Evolutionary conservation across 805 yeast genomes (phyloP).

Genomic region (Dipodascus geniculatus): DNA sequence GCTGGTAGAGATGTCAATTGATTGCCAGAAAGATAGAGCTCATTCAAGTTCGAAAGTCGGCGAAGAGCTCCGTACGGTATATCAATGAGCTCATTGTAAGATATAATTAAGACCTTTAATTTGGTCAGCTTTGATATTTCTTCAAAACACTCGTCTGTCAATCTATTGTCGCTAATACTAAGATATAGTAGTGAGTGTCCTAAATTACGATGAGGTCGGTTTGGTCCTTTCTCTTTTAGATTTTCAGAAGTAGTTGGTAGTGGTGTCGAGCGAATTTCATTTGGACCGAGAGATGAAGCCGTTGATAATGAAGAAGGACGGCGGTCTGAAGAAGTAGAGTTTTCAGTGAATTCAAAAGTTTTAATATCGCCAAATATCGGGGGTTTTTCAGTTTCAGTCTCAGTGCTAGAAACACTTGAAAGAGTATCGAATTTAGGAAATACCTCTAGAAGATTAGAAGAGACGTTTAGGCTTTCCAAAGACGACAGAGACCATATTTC

Average conservation of each 20-base stretch:
- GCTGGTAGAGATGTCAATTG: conserved; percentile 66
- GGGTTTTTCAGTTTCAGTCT: conserved; percentile 7
- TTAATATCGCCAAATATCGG: conserved; percentile 9
- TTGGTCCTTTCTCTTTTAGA: conserved; percentile 10
- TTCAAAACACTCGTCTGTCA: conserved; percentile 67
- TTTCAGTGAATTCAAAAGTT: not conserved
- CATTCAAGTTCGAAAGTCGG: conserved; percentile 44
- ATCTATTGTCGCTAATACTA: conserved; percentile 70
- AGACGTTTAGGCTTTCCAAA: conserved; percentile 49
- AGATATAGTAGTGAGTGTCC: conserved; percentile 45
- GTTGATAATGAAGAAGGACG: not conserved
- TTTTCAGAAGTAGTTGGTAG: conserved; percentile 7
- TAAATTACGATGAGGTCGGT: conserved; percentile 17
- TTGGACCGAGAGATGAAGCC: conserved; percentile 5
- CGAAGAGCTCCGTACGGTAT: conserved; percentile 64
- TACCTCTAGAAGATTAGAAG: conserved; percentile 56
- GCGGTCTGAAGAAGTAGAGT: not conserved
- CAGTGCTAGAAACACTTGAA: conserved; percentile 20
- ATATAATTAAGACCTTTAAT: conserved; percentile 54
- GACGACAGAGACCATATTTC: conserved; percentile 54
- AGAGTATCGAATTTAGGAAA: conserved; percentile 35
- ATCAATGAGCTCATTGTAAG: conserved; percentile 77
- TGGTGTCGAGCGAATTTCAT: conserved; percentile 1
- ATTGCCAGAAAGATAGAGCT: conserved; percentile 75
- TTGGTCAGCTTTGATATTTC: conserved; percentile 46